Evolutionary conservation across 495 filamentous ascomycete genomes (phyloP).

Genomic region (Apiosordaria backusii): DNA sequence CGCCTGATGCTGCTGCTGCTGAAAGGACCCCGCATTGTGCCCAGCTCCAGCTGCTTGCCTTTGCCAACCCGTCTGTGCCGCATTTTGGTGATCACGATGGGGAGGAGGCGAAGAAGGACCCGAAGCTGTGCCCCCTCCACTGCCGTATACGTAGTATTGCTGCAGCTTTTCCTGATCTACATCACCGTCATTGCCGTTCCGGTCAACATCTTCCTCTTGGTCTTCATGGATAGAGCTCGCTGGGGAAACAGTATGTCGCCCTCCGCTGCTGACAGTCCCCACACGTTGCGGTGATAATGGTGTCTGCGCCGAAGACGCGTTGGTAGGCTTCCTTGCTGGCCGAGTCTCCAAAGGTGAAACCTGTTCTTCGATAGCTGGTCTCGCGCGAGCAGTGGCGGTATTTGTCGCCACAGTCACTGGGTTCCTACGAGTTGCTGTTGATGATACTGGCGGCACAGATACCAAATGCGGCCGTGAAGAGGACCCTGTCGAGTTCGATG

Average conservation of each 20-base stretch:
- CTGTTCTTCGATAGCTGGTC: neutral
- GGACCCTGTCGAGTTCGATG: neutral
- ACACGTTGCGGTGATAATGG: conserved; percentile 13
- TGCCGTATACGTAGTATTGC: neutral
- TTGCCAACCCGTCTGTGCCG: conserved; percentile 4
- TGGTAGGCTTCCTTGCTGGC: neutral
- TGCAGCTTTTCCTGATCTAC: neutral
- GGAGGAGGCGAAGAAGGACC: conserved; percentile 2
- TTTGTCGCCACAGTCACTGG: neutral
- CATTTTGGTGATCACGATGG: conserved; percentile 2
- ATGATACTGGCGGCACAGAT: neutral
- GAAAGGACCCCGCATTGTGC: neutral
- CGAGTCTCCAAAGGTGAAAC: conserved; percentile 8
- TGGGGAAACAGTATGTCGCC: conserved; percentile 22
- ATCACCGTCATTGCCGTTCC: neutral
- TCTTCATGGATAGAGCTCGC: conserved; percentile 26
- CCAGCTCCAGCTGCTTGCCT: neutral
- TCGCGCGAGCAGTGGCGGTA: neutral
- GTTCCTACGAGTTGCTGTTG: neutral
- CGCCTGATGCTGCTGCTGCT: neutral
- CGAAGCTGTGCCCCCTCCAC: neutral
- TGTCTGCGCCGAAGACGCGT: neutral
- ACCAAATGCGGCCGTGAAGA: neutral
- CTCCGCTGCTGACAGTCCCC: conserved; percentile 18
- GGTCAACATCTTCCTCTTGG: conserved; percentile 7